These are phyloP conservation scores for Suillus paluster DNA, from an alignment of 768 basidiomycete genomes.

Conservation along the genomic window DNA sequence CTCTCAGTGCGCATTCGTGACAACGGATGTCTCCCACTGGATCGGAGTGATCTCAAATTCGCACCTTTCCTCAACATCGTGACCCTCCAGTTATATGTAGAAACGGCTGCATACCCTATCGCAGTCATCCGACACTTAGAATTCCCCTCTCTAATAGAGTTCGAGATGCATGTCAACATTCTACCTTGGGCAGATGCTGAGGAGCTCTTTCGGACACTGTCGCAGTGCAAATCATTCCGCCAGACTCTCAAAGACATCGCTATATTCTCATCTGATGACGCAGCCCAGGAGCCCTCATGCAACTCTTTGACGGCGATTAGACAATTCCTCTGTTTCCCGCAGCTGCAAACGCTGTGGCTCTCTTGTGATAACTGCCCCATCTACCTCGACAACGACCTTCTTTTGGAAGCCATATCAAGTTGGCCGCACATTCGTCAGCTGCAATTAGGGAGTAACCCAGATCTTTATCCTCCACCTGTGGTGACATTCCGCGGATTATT, in stretches of 20 bases:
- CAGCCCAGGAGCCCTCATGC: neutral
- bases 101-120: neutral
- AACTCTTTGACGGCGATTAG: neutral
- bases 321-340: neutral
- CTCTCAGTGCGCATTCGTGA: neutral
- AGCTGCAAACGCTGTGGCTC: neutral
- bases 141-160: neutral
- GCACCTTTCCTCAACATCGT: neutral
- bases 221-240: slow-evolving; percentile 3
- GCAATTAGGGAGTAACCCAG: neutral
- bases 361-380: neutral
- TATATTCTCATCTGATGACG: neutral
- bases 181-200: neutral
- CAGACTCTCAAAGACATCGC: neutral
- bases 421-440: neutral
- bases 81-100: neutral
- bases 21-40: neutral
- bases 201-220: neutral
- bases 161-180: neutral
- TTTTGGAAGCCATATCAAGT: neutral
- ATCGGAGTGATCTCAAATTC: neutral
- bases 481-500: neutral
- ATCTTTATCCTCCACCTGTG: neutral
- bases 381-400: neutral
- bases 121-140: neutral